Conservation (phyloP, 129 eudicot genomes). For the Ambrosia artemisiifolia region DNA sequence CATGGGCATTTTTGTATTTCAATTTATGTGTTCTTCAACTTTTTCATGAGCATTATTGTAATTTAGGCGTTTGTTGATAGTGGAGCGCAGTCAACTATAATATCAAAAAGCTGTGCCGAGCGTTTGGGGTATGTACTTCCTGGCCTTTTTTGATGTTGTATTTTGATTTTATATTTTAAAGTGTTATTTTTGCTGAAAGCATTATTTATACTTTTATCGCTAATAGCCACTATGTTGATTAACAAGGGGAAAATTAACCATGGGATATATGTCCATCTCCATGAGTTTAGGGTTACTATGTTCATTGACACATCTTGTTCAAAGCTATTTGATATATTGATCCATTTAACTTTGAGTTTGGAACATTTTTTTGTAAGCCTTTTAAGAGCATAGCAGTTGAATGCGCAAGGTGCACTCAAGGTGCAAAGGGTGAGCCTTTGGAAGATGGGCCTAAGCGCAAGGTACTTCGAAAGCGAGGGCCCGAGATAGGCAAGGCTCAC, state of each 20-base stretch:
- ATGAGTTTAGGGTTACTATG: background rate
- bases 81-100: slow-evolving; percentile 98
- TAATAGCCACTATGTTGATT: background rate
- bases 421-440: too few species aligned
- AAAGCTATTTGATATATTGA: background rate
- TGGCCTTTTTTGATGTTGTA: background rate
- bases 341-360: background rate
- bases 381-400: too few species aligned
- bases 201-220: too few species aligned
- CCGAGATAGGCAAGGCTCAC: too few species aligned
- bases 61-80: slow-evolving; percentile 94
- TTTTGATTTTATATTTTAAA: background rate
- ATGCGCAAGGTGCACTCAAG: too few species aligned
- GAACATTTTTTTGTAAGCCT: too few species aligned
- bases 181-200: background rate
- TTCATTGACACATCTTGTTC: background rate
- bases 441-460: too few species aligned
- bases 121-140: slow-evolving; percentile 73
- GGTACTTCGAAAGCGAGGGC: too few species aligned
- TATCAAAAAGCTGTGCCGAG: slow-evolving; percentile 95
- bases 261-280: background rate
- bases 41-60: background rate
- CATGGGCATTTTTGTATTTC: background rate
- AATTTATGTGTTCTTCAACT: background rate
- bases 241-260: background rate